These are phyloP conservation scores for Tolypocladium cylindrosporum DNA, from an alignment of 2,329 filamentous ascomycete species.

Conservation along the genomic window DNA sequence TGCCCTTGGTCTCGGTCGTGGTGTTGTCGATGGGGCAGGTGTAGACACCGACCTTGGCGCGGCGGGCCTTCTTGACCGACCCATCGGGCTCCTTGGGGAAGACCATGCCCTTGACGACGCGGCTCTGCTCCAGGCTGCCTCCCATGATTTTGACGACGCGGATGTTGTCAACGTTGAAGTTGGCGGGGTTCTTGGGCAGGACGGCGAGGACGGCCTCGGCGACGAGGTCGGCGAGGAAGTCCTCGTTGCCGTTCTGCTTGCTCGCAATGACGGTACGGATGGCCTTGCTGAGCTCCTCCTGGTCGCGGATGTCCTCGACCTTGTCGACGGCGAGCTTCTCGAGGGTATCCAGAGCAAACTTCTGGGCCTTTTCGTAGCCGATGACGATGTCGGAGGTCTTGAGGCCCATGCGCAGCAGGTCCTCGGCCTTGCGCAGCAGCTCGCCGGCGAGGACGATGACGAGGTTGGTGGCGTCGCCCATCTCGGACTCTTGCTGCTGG, in stretches of 20 bases:
- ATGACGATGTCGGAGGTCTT: conserved; percentile 97
- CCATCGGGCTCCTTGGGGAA: conserved; percentile 95
- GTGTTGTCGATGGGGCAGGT: conserved; percentile 91
- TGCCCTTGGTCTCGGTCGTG: conserved; percentile 98
- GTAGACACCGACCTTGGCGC: conserved; percentile 94
- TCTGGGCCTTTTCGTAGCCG: conserved; percentile 91
- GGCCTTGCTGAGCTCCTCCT: conserved; percentile 84
- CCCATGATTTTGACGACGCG: conserved; percentile 99
- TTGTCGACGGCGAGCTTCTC: conserved; percentile 88
- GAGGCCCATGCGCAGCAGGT: conserved; percentile 89
- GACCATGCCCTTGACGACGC: conserved; percentile 95
- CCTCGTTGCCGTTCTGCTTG: conserved; percentile 92
- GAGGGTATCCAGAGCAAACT: conserved; percentile 72
- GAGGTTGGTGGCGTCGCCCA: conserved; percentile 96
- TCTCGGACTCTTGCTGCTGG: conserved; percentile 97
- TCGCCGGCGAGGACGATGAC: conserved; percentile 95
- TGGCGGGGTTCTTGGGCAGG: conserved; percentile 85
- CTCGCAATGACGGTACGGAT: conserved; percentile 91
- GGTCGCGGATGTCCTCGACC: conserved; percentile 72
- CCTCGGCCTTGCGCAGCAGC: conserved; percentile 92
- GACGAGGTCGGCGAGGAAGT: conserved; percentile 76
- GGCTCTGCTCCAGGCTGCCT: conserved; percentile 85
- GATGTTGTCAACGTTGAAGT: conserved; percentile 99
- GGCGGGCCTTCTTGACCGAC: conserved; percentile 76
- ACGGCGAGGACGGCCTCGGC: conserved; percentile 79